Base-by-base conservation (phyloP, 306 rosid genomes). In the Fragaria nilgerrensis region DNA sequence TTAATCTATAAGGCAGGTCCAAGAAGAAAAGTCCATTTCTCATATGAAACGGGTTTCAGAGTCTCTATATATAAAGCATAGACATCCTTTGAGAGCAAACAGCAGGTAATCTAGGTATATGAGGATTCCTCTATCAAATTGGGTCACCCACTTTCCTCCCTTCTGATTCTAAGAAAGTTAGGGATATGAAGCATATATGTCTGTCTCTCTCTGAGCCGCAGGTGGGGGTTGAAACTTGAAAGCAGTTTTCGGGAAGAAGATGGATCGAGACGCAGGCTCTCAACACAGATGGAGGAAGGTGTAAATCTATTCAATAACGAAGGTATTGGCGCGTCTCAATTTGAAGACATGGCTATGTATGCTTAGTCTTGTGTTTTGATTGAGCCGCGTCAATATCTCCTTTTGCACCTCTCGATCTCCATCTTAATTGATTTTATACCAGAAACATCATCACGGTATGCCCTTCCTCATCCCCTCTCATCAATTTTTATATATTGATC, bases 371-470 rank as follows among this genome's bases (percentile, higher is more conserved):
- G 86, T 85, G 81, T 19, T 90, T 83, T 88, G 82, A 92, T 90
- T 92, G 97, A 92, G 97, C 95, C 96, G 97, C 93, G 93, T 85
- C 96, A 92, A 92, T 92, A 92, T 92, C 97, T 92, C 87, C 81
- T 79, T 81, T 81, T 71, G 69, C 83, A 82, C 78, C 81, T 75
- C 70, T 83, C 80, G 32, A 47, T 56, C 56, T 66, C 73, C 61
- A 9, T 47, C 76, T 58, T 19, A 6, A 29, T 49, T 19, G 9
- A 29, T 49, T 22, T 62, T 39, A n/a, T 44, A 48, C 36, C 45
- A 49, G 5, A 58, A 66, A 10, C 75, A 43, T 41, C 70, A 0
- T 61, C 59, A 52, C 11, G 68, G 68, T 62, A 63, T 84, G 91
- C 74, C 22, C 13, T 64, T 67, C 17, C 43, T 41, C 58, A 59